A percentile compares a stretch with the other conserved stretches of the same genome.
Evolutionary conservation across 2,329 filamentous ascomycete species (phyloP).

Genomic region (Phymatotrichopsis omnivora): DNA sequence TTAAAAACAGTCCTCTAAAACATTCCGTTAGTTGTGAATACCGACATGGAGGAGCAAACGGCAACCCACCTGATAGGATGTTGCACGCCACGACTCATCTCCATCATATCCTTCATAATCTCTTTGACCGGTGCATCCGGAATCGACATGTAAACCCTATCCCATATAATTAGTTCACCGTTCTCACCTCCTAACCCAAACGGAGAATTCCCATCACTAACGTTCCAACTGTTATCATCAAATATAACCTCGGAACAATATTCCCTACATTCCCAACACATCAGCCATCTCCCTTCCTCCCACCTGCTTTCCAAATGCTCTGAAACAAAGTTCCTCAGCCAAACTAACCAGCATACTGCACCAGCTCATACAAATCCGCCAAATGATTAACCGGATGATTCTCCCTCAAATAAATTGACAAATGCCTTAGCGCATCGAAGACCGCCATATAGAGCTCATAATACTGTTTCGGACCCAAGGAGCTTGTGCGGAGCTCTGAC

Average conservation of each 20-base stretch:
- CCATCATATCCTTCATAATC: constrained; percentile 99
- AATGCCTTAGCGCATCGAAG: constrained; percentile 92
- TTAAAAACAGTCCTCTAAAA: constrained; percentile 64
- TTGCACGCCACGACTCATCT: constrained; percentile 97
- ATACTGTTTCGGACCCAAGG: constrained; percentile 97
- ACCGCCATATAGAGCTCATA: constrained; percentile 99
- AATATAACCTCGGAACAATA: constrained; percentile 88
- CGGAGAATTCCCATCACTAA: constrained; percentile 14
- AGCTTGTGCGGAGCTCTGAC: constrained; percentile 95
- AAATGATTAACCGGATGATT: constrained; percentile 97
- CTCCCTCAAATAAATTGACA: constrained; percentile 92
- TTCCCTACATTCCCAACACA: constrained; percentile 64
- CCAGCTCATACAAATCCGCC: constrained; percentile 61
- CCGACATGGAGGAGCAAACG: not conserved
- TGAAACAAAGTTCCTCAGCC: no score
- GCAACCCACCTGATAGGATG: constrained; percentile 66
- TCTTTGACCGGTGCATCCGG: constrained; percentile 98
- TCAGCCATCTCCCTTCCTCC: not conserved
- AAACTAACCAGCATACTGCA: constrained; percentile 32
- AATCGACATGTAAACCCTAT: constrained; percentile 85
- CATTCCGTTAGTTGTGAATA: not conserved
- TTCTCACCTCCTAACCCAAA: not conserved
- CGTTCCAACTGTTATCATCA: constrained; percentile 98
- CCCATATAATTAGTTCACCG: constrained; percentile 2
- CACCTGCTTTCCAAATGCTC: no score